These are phyloP conservation scores for Plasmopara viticola DNA, from an alignment of 352 stramenopile species.

Conservation along the genomic window DNA sequence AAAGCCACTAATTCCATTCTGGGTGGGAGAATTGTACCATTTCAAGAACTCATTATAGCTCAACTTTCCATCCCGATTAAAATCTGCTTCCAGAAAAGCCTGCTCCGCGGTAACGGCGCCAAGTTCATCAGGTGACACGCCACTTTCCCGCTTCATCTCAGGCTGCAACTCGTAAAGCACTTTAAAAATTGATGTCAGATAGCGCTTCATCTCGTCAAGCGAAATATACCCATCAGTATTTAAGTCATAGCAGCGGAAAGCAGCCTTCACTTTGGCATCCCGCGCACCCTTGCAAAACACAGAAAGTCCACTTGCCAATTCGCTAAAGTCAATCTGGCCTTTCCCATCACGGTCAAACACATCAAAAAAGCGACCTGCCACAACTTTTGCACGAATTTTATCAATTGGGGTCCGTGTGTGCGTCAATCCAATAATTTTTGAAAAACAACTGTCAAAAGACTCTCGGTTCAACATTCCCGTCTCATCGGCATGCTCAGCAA, in stretches of 20 bases:
- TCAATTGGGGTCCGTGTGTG: constrained; percentile 59
- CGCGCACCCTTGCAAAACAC: constrained; percentile 77
- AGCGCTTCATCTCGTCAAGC: constrained; percentile 81
- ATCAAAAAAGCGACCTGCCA: constrained; percentile 70
- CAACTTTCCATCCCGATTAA: constrained; percentile 72
- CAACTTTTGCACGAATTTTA: constrained; percentile 57
- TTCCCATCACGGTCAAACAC: constrained; percentile 78
- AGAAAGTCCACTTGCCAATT: constrained; percentile 76
- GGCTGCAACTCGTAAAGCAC: constrained; percentile 82
- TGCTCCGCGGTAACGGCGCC: constrained; percentile 77
- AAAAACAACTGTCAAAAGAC: constrained; percentile 70
- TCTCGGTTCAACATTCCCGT: constrained; percentile 52
- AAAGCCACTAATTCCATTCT: constrained; percentile 58
- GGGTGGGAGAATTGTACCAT: constrained; percentile 76
- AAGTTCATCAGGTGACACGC: constrained; percentile 65
- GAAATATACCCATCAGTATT: constrained; percentile 84
- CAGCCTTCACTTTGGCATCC: constrained; percentile 78
- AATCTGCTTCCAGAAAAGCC: constrained; percentile 79
- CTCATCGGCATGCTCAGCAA: constrained; percentile 63
- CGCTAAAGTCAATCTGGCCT: constrained; percentile 79
- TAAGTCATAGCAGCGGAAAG: constrained; percentile 82
- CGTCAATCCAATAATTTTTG: constrained; percentile 61
- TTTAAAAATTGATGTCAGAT: constrained; percentile 84
- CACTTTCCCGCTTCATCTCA: constrained; percentile 57
- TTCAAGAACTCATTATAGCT: constrained; percentile 85